phyloP scores from a whole-genome alignment of 1,139 yeast genomes.

The Zhuliangozyma blackwelliae region DNA sequence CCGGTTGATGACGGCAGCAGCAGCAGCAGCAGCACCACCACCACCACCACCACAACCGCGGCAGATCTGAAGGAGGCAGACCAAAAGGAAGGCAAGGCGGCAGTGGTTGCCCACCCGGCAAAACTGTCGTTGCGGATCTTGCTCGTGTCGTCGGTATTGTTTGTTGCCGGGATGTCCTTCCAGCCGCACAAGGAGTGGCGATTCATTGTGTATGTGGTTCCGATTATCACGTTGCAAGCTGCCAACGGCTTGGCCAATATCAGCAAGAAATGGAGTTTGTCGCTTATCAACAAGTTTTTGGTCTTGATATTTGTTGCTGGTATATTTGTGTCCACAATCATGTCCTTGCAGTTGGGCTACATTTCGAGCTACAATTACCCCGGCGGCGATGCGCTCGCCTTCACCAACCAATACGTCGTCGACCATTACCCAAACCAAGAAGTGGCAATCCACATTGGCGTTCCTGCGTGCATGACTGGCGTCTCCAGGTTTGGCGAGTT shows the following conservation, averaged over 20 bases:
- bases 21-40: background rate
- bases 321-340: conserved; percentile 26
- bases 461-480: conserved; percentile 86
- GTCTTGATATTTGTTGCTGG: conserved; percentile 26
- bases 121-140: conserved; percentile 33
- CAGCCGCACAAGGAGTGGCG: conserved; percentile 97
- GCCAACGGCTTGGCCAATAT: conserved; percentile 57
- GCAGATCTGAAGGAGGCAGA: conserved; percentile 1
- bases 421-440: conserved; percentile 9
- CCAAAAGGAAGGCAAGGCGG: conserved; percentile 10
- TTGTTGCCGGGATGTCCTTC: conserved; percentile 59
- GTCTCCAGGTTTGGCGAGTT: conserved; percentile 69
- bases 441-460: conserved; percentile 64
- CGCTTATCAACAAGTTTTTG: conserved; percentile 25
- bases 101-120: conserved; percentile 24
- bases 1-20: conserved; percentile 28
- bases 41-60: too few species aligned
- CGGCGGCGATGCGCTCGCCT: conserved; percentile 71
- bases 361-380: conserved; percentile 80
- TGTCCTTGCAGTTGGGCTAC: conserved; percentile 52
- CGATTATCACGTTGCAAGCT: conserved; percentile 61
- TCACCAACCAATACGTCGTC: conserved; percentile 46
- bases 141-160: conserved; percentile 45
- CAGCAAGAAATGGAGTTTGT: conserved; percentile 26
- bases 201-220: conserved; percentile 72